Percentiles rank a stretch among this genome's conserved stretches.
Evolutionary conservation across 2,329 filamentous ascomycete genomes (phyloP).

Genomic region (Cercospora citrullina): DNA sequence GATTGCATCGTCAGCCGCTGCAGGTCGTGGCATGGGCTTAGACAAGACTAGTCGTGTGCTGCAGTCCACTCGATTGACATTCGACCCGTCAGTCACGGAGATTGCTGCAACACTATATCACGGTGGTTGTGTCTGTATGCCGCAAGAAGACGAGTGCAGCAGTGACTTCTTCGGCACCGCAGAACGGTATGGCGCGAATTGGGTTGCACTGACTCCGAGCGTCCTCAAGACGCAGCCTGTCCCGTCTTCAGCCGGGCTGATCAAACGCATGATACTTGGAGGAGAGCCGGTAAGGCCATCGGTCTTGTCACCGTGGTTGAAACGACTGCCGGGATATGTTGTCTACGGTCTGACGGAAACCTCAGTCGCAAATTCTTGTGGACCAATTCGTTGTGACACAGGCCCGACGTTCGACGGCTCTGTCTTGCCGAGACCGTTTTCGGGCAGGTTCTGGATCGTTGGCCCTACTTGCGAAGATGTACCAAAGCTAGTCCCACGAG

Average conservation of each 20-base stretch:
- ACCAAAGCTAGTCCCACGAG: neutral
- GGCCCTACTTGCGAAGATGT: neutral
- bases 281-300: neutral
- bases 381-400: neutral
- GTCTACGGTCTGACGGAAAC: conserved; percentile 2
- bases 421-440: neutral
- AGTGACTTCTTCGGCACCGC: neutral
- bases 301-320: neutral
- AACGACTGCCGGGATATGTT: neutral
- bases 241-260: neutral
- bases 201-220: neutral
- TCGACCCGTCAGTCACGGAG: neutral
- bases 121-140: neutral
- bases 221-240: neutral
- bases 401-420: conserved; percentile 24
- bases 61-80: neutral
- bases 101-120: neutral
- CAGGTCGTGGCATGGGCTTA: neutral
- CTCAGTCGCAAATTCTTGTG: neutral
- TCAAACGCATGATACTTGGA: neutral
- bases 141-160: neutral
- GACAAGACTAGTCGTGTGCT: neutral
- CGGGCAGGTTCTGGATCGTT: neutral
- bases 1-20: neutral
- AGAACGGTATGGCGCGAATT: neutral